These are phyloP conservation scores for Thuja plicata DNA, from an alignment of 83 land plant genomes.

Conservation along the genomic window DNA sequence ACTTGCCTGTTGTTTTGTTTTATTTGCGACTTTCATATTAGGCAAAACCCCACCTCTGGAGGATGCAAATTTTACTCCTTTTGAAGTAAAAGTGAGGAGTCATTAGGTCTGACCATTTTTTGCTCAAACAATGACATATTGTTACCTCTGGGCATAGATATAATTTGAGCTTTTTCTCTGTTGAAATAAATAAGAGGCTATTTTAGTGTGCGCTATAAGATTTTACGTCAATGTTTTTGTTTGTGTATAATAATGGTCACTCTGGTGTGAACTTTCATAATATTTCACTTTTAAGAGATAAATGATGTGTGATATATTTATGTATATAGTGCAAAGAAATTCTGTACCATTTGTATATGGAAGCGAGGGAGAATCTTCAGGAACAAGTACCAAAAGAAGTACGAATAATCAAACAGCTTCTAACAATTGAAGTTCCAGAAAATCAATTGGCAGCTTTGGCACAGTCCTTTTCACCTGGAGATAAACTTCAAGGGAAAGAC, in stretches of 20 bases:
- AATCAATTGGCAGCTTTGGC: constrained; percentile 53
- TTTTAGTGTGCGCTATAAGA: background rate
- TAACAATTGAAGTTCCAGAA: constrained; percentile 78
- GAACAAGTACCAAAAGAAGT: constrained; percentile 87
- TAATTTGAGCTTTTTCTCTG: background rate
- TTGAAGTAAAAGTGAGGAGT: background rate
- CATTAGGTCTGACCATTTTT: background rate
- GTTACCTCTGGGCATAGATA: background rate
- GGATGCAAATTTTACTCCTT: background rate
- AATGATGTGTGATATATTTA: background rate
- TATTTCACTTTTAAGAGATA: background rate
- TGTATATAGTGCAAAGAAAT: constrained; percentile 80
- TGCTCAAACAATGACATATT: background rate
- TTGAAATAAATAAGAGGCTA: background rate
- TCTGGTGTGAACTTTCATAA: background rate
- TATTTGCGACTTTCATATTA: background rate
- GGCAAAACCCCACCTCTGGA: background rate
- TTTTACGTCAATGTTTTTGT: background rate
- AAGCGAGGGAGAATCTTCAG: constrained; percentile 73
- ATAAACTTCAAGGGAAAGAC: constrained; percentile 77
- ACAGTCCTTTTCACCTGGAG: constrained; percentile 93
- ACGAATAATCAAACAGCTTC: constrained; percentile 80
- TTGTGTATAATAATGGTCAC: background rate
- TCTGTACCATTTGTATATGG: constrained; percentile 73
- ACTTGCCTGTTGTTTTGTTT: background rate